Conservation (phyloP, 140 eudicot genomes). For the Stevia rebaudiana region DNA sequence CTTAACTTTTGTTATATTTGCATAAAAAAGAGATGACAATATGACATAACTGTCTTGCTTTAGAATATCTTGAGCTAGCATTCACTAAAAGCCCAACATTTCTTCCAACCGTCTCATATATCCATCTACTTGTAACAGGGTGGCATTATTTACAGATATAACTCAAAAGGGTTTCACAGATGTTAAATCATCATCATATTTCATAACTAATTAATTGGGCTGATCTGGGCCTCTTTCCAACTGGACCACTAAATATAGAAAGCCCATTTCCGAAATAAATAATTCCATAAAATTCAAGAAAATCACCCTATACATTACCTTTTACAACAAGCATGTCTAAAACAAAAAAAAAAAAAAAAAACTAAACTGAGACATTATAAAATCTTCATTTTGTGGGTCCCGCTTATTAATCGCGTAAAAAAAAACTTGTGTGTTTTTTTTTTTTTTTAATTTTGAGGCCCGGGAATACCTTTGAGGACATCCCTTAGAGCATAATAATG, state of each 20-base stretch:
- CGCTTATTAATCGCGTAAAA: not conserved
- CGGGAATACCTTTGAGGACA: constrained; percentile 73
- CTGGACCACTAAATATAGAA: not conserved
- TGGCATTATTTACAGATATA: constrained; percentile 2
- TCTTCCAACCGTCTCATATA: constrained; percentile 13
- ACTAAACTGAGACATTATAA: not conserved
- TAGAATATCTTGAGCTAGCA: constrained; percentile 14
- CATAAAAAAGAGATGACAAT: constrained; percentile 30
- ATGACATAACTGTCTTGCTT: not conserved
- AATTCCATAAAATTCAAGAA: not conserved
- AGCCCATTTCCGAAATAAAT: constrained; percentile 9
- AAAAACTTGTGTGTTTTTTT: too few relatives aligned
- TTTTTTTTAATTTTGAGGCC: constrained; percentile 28
- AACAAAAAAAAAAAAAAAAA: not conserved
- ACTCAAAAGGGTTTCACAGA: not conserved
- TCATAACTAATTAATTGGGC: not conserved
- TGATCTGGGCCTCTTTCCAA: not conserved
- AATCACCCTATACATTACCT: constrained; percentile 7
- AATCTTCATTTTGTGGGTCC: constrained; percentile 13
- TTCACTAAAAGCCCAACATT: constrained; percentile 22
- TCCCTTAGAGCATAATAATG: constrained; percentile 82
- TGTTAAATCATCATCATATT: not conserved
- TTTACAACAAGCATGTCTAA: constrained; percentile 19
- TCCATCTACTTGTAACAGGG: not conserved
- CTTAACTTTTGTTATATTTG: constrained; percentile 19